Evolutionary conservation across 2,329 filamentous ascomycete species (phyloP).

Genomic region (Aureobasidium pullulans): DNA sequence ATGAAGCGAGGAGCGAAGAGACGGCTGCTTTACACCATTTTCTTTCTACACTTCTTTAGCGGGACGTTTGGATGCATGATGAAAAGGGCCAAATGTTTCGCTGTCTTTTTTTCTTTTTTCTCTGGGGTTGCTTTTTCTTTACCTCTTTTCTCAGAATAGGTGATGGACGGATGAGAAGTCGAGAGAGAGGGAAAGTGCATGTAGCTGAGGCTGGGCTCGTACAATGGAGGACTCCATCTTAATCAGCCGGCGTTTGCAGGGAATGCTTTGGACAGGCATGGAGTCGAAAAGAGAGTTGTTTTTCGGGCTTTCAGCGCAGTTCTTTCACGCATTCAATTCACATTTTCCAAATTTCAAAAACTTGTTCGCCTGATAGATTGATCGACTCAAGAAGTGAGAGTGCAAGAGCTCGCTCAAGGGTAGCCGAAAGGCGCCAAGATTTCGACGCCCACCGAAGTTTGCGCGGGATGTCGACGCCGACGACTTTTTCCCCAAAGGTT

Average conservation of each 20-base stretch:
- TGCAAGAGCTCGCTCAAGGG: no score
- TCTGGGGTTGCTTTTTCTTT: background rate
- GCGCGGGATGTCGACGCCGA: constrained; percentile 3
- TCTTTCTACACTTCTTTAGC: background rate
- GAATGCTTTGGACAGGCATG: constrained; percentile 3
- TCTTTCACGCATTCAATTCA: background rate
- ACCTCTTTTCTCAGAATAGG: background rate
- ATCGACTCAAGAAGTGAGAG: background rate
- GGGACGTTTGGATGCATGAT: constrained; percentile 2
- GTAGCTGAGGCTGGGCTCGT: background rate
- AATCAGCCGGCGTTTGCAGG: constrained; percentile 2
- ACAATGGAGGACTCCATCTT: background rate
- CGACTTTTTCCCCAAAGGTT: constrained; percentile 4
- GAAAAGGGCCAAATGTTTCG: background rate
- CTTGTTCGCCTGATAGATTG: background rate
- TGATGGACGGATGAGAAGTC: background rate
- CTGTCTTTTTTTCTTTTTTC: background rate
- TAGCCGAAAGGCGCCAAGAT: constrained; percentile 12
- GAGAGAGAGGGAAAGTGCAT: background rate
- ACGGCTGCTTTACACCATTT: background rate
- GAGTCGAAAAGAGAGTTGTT: background rate
- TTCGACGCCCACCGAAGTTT: constrained; percentile 10
- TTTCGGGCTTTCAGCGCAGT: background rate
- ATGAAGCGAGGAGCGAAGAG: background rate
- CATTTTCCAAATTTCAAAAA: background rate